A percentile compares a stretch with the other conserved stretches of the same genome.
Evolutionary conservation across 2,329 filamentous ascomycete species (phyloP).

Genomic region (Sclerotinia subarctica): DNA sequence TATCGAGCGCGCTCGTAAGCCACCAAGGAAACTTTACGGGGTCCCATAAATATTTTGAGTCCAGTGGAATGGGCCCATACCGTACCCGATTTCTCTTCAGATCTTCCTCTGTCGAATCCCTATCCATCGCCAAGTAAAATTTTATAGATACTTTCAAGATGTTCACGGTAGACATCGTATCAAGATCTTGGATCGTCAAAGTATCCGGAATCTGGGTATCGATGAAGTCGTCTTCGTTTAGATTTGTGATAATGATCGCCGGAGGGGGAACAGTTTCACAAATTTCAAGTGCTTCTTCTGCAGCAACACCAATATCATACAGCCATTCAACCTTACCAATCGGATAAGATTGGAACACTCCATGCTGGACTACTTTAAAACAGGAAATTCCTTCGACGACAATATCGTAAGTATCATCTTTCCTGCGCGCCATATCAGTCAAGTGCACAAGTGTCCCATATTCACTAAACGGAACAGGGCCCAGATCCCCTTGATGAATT

Average conservation of each 20-base stretch:
- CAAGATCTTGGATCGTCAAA: conserved; percentile 33
- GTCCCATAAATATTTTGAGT: conserved; percentile 44
- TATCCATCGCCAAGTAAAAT: background rate
- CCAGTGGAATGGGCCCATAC: conserved; percentile 55
- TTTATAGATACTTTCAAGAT: too few relatives aligned
- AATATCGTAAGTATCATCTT: conserved; percentile 78
- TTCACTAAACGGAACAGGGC: conserved; percentile 58
- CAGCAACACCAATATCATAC: conserved; percentile 76
- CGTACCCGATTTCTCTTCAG: conserved; percentile 65
- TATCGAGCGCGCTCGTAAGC: conserved; percentile 79
- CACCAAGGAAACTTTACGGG: conserved; percentile 82
- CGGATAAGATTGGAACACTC: too few relatives aligned
- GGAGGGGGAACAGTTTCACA: conserved; percentile 11
- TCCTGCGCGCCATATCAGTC: conserved; percentile 66
- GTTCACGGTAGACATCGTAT: conserved; percentile 52
- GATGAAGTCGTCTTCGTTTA: conserved; percentile 23
- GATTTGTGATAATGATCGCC: conserved; percentile 18
- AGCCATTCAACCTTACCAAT: conserved; percentile 68
- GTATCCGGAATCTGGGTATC: background rate
- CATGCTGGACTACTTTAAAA: conserved; percentile 67
- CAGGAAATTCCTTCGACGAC: conserved; percentile 74
- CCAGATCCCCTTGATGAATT: conserved; percentile 52
- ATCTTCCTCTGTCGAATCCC: conserved; percentile 42
- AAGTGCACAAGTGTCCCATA: conserved; percentile 79
- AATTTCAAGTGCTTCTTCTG: conserved; percentile 75